Conservation (phyloP, 805 yeast genomes). For the Lachancea mirantina region DNA sequence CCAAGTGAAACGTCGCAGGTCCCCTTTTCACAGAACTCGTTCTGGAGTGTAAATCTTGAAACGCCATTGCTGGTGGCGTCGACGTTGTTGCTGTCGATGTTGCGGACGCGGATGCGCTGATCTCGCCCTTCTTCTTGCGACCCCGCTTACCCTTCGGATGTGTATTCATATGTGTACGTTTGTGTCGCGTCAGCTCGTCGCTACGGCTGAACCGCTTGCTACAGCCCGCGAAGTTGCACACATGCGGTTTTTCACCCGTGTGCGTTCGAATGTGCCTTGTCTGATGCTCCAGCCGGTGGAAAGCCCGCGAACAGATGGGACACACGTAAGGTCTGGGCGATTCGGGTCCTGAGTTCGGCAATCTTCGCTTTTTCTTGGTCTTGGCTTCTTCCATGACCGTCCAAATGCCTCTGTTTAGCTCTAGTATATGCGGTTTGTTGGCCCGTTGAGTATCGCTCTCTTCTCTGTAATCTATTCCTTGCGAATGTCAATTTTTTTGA, state of each 20-base stretch:
- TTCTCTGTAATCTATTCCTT: no score
- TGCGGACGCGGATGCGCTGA: constrained; percentile 2
- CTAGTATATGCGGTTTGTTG: no score
- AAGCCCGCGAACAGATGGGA: constrained; percentile 66
- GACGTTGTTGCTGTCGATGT: constrained; percentile 1
- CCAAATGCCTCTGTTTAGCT: no score
- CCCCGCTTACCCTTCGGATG: constrained; percentile 55
- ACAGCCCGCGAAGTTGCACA: constrained; percentile 68
- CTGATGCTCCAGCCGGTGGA: constrained; percentile 70
- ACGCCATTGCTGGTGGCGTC: constrained; percentile 2
- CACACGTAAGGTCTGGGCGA: constrained; percentile 58
- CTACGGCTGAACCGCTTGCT: constrained; percentile 59
- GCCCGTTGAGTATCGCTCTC: no score
- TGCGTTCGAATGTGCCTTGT: constrained; percentile 75
- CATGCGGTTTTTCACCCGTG: constrained; percentile 77
- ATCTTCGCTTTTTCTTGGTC: constrained; percentile 9
- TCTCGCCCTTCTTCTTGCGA: constrained; percentile 31
- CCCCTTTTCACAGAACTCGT: constrained; percentile 6
- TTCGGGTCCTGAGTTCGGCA: constrained; percentile 16
- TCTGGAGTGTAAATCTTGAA: constrained; percentile 5
- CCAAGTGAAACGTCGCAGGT: constrained; percentile 8
- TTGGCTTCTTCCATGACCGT: constrained; percentile 6
- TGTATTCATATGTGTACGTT: constrained; percentile 66
- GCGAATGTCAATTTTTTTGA: constrained; percentile 1
- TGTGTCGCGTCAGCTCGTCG: constrained; percentile 69